Base-by-base conservation (phyloP, 2,329 filamentous ascomycete genomes). In the Botrytis paeoniae region DNA sequence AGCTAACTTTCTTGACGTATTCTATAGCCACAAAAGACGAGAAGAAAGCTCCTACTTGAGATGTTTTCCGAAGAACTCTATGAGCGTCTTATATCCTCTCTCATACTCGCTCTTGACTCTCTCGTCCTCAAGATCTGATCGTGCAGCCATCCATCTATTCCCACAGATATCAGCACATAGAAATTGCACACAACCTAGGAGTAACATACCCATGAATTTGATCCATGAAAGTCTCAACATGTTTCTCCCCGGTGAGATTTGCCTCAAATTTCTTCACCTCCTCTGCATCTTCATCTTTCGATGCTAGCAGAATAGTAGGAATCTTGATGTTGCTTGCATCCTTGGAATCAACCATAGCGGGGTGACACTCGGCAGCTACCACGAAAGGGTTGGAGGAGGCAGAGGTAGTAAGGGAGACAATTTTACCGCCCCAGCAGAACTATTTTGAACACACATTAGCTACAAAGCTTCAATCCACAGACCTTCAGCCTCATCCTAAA, bases 251-350 rank as follows among this genome's bases (percentile, higher is more conserved):
- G 57, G 81, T 80, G 37, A 88, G 76, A 10, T 83, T 81, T 63
- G 82, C 78, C 73, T 83, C 81, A 76, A 85, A 87, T 61, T 82
- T 81, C 60, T 83, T 81, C 0, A 87, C 83, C 0, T 81, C 80
- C 0, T 85, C 84, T 0, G 77, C 81, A 5, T 82, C 79, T 78
- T 83, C 93, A 89, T 93, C 91, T 78, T 87, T 87, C 48, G 90
- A 92, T 1, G 91, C 90, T 2, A 93, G 84, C 77, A 92, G 77
- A 71, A 86, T 84, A 59, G 91, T 82, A 1, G 91, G 91, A 12
- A 92, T 84, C 71, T 85, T 88, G 81, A 93, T 85, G 14, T 82
- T 84, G 76, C 84, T 80, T 2, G 89, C 91, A 63, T 93, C 91
- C 51, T 84, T 82, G 32, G 87, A 83, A 75, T 91, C 89, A 60